Base-by-base conservation (phyloP, 345 rosid genomes). In the Crucihimalaya himalaica region DNA sequence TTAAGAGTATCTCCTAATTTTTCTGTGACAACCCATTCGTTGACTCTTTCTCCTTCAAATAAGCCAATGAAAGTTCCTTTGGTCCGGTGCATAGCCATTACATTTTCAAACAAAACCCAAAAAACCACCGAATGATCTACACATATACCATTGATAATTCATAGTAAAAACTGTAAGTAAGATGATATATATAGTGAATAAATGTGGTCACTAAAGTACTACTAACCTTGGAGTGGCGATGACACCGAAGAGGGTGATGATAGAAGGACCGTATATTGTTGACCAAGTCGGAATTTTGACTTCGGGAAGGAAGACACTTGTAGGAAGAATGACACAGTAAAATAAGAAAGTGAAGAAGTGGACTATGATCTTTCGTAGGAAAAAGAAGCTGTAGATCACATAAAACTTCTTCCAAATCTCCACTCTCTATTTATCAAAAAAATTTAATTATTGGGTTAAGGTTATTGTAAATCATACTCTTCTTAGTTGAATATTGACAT, bases 41-140 rank as follows among this genome's bases (percentile, higher is more conserved):
- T 72, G 15, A 72, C 76, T 39, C 69, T 62, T 52, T 20, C 62
- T 20, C 76, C 63, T 72, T 72, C 70, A n/a, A 63, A 42, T 53
- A 72, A 29, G 19, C 76, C 76, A 23, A 90, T 85, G 8, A 78
- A 59, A 19, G 87, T 82, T 18, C 86, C 89, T 57, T 83, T 85
- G 10, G 87, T 81, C 15, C 89, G 76, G 63, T 85, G 87, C 56
- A 83, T 69, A 14, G 89, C 81, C 87, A 85, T 85, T 6, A 82
- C 87, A 43, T 83, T 83, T 68, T 86, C 87, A n/a, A 82, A 84
- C 6, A 82, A 57, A 21, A 84, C 71, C 89, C 87, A 86, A 31
- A 82, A 84, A 12, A 81, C n/a, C 64, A 84, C 6, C 12, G 34
- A 86, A 34, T 28, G 89, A 86, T 72, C 89, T 83, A 79, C 72